Evolutionary conservation across 1,139 yeast genomes (phyloP), one percentile per base, ranked within the genome.

Genomic region (Hanseniaspora sp.): DNA sequence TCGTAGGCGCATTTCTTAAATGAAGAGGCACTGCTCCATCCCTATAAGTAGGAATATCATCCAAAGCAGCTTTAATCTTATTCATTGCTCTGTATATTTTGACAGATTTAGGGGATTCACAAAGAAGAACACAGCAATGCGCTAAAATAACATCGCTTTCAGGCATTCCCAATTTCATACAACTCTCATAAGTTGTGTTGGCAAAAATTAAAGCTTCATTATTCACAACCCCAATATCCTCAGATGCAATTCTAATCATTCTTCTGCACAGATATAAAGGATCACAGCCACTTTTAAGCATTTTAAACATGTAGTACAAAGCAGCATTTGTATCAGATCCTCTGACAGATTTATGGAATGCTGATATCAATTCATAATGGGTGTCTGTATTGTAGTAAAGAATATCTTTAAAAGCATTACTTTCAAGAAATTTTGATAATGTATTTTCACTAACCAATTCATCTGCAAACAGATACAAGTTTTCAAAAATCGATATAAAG

Each of bases 121-220:
- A 95, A 33, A 92, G 71, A 60, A 88, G 85, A 35, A 85, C 88
- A 1, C 95, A 90, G 67, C 96, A 87, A 62, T 92, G 98, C 0
- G 92, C 98, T 48, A 92, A 70, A 3, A 88, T 80, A 38, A 86
- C 74, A 64, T 92, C 96, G 1, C 95, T 95, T 64, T 94, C 98
- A 0, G 99, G 99, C 77, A 92, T 75, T 0, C 99, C 99, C n/a
- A 92, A 76, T 67, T 85, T 87, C 68, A 87, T 94, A 5, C 86
- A 80, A 0, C 96, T 90, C 52, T 86, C 87, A 64, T 84, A 86
- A 0, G 95, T 79, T 0, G 96, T 82, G 1, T 86, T 76, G 1
- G 95, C 92, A 68, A 92, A 82, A 1, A 97, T 95, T 44, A 94
- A 70, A 61, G 95, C 82, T 0, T 84, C 68, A 55, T 90, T 86